A percentile compares a stretch with the other conserved stretches of the same genome.
Conservation (phyloP, 176 grass and related monocot genomes). For the Rhipidocladum racemiflorum region DNA sequence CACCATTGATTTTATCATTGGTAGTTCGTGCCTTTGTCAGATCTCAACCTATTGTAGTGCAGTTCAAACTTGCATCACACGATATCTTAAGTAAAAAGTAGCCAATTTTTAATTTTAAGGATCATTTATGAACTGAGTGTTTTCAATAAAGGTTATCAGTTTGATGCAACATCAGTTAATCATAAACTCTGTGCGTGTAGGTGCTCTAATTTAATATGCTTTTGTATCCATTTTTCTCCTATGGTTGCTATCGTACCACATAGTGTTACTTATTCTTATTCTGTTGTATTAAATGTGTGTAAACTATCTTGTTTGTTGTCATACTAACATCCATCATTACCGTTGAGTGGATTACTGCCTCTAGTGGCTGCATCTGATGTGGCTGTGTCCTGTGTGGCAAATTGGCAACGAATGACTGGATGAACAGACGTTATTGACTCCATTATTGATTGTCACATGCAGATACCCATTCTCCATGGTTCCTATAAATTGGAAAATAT, state of each 20-base stretch:
- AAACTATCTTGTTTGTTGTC: slow-evolving; percentile 7
- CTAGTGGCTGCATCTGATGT: neutral
- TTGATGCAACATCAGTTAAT: neutral
- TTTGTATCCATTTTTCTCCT: neutral
- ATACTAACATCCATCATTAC: neutral
- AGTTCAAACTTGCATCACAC: neutral
- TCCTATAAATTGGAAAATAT: slow-evolving; percentile 67
- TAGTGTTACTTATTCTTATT: neutral
- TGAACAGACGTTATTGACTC: neutral
- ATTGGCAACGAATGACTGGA: neutral
- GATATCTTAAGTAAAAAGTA: neutral
- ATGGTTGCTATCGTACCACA: neutral
- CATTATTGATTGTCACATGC: slow-evolving; percentile 28
- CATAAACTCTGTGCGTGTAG: neutral
- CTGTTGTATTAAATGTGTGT: neutral
- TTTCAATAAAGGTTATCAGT: slow-evolving; percentile 2
- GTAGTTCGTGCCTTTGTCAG: neutral
- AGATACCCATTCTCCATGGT: slow-evolving; percentile 77
- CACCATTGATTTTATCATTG: neutral
- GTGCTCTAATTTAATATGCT: neutral
- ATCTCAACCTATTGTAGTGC: neutral
- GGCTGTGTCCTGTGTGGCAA: neutral
- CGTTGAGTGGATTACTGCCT: neutral
- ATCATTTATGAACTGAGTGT: neutral
- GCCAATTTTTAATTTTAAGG: neutral